Evolutionary conservation across 345 rosid species (phyloP), one percentile per base, ranked within the genome.

Genomic region (Linum lewisii): DNA sequence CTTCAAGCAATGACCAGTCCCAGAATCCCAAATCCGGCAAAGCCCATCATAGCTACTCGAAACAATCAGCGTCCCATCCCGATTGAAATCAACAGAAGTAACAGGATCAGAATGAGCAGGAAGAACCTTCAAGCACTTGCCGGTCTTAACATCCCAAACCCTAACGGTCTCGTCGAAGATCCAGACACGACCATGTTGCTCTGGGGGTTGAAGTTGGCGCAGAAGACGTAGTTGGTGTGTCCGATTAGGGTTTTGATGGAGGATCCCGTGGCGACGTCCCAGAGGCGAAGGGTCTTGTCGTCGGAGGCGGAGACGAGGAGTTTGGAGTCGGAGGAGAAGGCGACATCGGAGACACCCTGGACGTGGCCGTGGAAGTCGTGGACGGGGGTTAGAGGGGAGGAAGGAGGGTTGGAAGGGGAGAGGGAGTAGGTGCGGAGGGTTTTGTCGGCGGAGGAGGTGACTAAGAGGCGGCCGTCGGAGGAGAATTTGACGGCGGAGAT

Each of bases 41-140:
- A 89, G 52, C 47, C 99, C 99, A 58, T 93, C 99, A 38, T 84
- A 89, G 66, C 99, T 93, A 64, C 97, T 85, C 4, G 97, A 83
- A 20, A 93, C 95, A 38, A 89, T 81, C 34, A 89, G 73, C 21
- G 90, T 77, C 5, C 99, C 99, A 6, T 90, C 94, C 15, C 86
- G 74, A 49, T 89, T 82, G 63, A 85, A 93, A 74, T 93, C 95
- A 13, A 89, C 94, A 15, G 91, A 84, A 1, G 99, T 93, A 13
- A 93, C 95, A 1, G 95, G 97, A 67, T 85, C 97, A 0, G 97
- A 93, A 68, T 93, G 97, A 7, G 99, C 97, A 0, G 99, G 99
- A 19, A 93, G 74, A n/a, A 93, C 95, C 78, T 81, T 87, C 66
- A 93, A 73, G 65, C 97, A 89, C 75, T 85, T 89, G 1, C 97